Evolutionary conservation across 2,329 filamentous ascomycete species (phyloP).

Genomic region (Fusarium pseudoanthophilum): DNA sequence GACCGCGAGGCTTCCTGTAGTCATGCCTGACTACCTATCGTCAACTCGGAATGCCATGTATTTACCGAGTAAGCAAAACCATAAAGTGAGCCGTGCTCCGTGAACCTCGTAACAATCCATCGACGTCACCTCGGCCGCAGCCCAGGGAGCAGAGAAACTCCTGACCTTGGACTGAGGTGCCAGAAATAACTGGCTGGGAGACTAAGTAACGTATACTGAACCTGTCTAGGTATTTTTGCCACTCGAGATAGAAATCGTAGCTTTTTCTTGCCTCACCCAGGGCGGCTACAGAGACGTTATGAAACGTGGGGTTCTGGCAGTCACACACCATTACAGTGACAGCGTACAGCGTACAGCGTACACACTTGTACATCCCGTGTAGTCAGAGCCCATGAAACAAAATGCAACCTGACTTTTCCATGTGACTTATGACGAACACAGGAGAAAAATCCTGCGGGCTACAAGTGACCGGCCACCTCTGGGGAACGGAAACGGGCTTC

Average conservation of each 20-base stretch:
- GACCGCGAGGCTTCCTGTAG: background rate
- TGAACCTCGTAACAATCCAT: slow-evolving; percentile 31
- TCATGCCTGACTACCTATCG: slow-evolving; percentile 6
- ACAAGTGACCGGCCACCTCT: slow-evolving; percentile 15
- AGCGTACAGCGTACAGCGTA: background rate
- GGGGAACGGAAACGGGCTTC: slow-evolving; percentile 12
- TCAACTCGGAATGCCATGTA: background rate
- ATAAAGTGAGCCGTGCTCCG: slow-evolving; percentile 14
- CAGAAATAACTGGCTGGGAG: background rate
- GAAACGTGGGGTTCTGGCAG: slow-evolving; percentile 40
- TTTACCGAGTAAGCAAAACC: slow-evolving; percentile 9
- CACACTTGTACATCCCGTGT: background rate
- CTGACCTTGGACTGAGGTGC: background rate
- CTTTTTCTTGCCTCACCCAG: background rate
- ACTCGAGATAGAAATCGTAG: background rate
- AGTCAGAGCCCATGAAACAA: slow-evolving; percentile 9
- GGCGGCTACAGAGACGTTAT: slow-evolving; percentile 34
- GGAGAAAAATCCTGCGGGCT: slow-evolving; percentile 5
- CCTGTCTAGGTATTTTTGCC: background rate
- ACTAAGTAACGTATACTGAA: background rate
- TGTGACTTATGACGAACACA: slow-evolving; percentile 35
- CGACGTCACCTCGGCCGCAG: slow-evolving; percentile 35
- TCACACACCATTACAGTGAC: slow-evolving; percentile 24
- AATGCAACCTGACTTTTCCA: slow-evolving; percentile 23
- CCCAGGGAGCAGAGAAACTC: background rate